Conservation (phyloP, 1,139 yeast species). For the Barnettozyma hawaiiensis region DNA sequence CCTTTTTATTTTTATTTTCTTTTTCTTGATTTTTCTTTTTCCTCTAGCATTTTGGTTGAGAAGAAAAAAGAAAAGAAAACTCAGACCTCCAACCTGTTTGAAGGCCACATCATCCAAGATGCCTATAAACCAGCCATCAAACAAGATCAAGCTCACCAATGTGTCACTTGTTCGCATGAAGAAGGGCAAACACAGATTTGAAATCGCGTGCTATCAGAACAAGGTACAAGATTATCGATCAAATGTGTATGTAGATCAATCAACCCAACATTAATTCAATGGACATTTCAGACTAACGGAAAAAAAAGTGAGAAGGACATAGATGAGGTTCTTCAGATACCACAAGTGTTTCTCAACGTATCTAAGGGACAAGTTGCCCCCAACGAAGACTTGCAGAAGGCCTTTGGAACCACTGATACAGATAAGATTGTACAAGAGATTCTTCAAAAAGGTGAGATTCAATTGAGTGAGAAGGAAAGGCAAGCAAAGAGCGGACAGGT, state of each 20-base stretch:
- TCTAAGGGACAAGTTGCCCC: constrained; percentile 94
- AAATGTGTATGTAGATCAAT: constrained; percentile 45
- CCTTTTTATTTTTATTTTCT: background rate
- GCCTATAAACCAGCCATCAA: constrained; percentile 81
- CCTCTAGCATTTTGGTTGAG: background rate
- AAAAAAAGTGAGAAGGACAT: constrained; percentile 65
- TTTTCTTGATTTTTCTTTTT: background rate
- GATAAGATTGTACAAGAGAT: constrained; percentile 76
- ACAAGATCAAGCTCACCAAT: constrained; percentile 85
- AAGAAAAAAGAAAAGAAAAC: background rate
- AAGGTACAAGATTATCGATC: constrained; percentile 94
- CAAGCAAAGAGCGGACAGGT: constrained; percentile 68
- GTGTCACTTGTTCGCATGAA: constrained; percentile 89
- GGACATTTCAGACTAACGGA: constrained; percentile 4
- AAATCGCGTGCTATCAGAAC: constrained; percentile 93
- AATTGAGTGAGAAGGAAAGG: constrained; percentile 89
- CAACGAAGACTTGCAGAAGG: constrained; percentile 68
- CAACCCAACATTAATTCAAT: background rate
- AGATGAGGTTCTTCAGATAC: constrained; percentile 93
- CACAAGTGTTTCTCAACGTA: constrained; percentile 89
- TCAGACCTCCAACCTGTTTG: too few relatives aligned
- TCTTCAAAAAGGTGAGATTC: constrained; percentile 86
- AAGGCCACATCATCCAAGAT: constrained; percentile 29
- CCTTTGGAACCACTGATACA: constrained; percentile 72
- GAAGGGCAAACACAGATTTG: constrained; percentile 86